Base-by-base conservation (phyloP, 192 early-diverging fungal genomes). In the Coemansia sp. region DNA sequence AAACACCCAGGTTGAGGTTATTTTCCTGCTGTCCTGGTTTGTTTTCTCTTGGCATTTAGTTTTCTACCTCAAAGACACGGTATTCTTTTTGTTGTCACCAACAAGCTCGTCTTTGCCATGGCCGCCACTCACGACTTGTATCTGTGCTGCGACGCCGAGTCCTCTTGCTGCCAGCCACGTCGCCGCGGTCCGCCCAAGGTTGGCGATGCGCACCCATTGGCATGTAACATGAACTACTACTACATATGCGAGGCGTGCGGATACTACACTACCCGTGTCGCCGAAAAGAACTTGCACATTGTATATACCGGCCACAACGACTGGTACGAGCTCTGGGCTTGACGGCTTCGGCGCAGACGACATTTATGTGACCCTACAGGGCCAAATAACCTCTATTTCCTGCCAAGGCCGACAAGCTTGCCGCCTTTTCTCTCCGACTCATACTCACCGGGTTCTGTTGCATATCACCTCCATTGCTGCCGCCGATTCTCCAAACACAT, bases 191-290 rank as follows among this genome's bases (percentile, higher is more conserved):
- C 45, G 4, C 6, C 18, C 27, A 8, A 3, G 26, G 45, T 14
- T 8, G n/a, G 45, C 27, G 27, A 47, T 26, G 6, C 27, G 0
- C 26, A 25, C n/a, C 45, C 45, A 26, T 30, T 68, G 23, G 60
- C 57, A 8, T 65, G 57, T n/a, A 65, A 36, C 49, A 27, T 45
- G 53, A 52, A 36, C 27, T 68, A 65, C 62, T 76, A 76, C 50
- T 63, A 64, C 45, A 60, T 76, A n/a, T 76, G 72, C 53, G 32
- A 42, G 27, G 65, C 57, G 25, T 76, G 72, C 33, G 65, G 72
- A n/a, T 57, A 40, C 38, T 76, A 68, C 34, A 51, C 49, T 7
- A 61, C 53, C 0, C 58, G 60, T 8, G 49, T 76, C n/a, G 56
- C 65, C 13, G 65, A 69, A 29, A 65, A 68, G 55, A 76, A 76